Evolutionary conservation across 2,329 filamentous ascomycete genomes (phyloP).

Genomic region (Metarhizium guizhouense): DNA sequence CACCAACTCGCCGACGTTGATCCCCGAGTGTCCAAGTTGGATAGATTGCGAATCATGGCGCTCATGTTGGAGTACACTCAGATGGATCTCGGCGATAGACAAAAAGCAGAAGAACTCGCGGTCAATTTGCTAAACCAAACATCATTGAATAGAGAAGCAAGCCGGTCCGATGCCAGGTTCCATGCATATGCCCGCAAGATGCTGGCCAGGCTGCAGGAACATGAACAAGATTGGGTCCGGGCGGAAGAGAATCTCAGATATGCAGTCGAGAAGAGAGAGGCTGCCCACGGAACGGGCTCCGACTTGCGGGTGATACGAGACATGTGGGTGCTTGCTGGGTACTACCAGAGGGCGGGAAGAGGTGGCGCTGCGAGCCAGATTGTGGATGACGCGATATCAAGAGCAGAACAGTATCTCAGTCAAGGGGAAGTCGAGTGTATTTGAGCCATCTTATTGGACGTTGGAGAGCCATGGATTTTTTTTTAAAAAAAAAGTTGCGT

Average conservation of each 20-base stretch:
- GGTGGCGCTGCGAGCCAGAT: constrained; percentile 17
- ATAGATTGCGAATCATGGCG: constrained; percentile 22
- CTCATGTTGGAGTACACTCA: constrained; percentile 28
- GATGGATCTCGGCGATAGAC: constrained; percentile 26
- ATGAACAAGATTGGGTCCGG: constrained; percentile 19
- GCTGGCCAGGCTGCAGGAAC: constrained; percentile 25
- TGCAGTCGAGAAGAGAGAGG: constrained; percentile 25
- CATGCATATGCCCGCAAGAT: constrained; percentile 30
- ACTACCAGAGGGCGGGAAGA: constrained; percentile 22
- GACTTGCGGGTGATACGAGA: constrained; percentile 28
- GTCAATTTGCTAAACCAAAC: constrained; percentile 19
- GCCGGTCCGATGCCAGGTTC: constrained; percentile 23
- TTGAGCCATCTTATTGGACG: not conserved
- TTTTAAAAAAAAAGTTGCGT: not conserved
- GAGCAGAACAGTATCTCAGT: constrained; percentile 21
- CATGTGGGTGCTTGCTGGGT: constrained; percentile 28
- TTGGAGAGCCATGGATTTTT: no score
- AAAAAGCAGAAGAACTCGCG: constrained; percentile 22
- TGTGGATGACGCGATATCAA: constrained; percentile 22
- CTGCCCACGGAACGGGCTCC: constrained; percentile 24
- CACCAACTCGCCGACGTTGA: constrained; percentile 7
- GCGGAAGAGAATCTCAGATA: constrained; percentile 24
- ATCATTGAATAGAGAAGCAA: constrained; percentile 9
- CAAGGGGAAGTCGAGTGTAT: constrained; percentile 6
- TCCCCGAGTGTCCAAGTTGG: constrained; percentile 10